Evolutionary conservation across 2,329 filamentous ascomycete species (phyloP).

Genomic region (Tolypocladium guangdongense): DNA sequence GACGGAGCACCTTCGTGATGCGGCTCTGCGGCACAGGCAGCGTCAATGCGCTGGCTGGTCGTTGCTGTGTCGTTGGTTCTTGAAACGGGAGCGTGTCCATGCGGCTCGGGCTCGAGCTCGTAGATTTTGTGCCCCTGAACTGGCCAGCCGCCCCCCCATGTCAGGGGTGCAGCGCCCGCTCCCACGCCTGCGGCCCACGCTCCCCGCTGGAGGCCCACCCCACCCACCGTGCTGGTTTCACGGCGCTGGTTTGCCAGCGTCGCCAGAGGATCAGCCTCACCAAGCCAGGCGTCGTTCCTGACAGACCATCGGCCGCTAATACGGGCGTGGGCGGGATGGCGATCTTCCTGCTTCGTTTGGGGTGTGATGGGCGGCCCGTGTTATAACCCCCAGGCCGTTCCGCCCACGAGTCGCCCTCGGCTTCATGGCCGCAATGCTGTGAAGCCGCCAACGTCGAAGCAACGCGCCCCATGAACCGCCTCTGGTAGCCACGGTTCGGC

Average conservation of each 20-base stretch:
- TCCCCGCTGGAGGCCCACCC: too few relatives aligned
- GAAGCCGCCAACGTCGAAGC: not conserved
- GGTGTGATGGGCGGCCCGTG: not conserved
- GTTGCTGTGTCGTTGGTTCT: not conserved
- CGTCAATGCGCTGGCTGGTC: too few relatives aligned
- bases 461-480: not conserved
- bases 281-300: not conserved
- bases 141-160: not conserved
- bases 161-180: too few relatives aligned
- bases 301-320: not conserved
- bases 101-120: too few relatives aligned
- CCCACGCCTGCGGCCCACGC: too few relatives aligned
- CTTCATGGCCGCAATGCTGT: not conserved
- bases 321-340: not conserved
- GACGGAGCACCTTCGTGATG: too few relatives aligned
- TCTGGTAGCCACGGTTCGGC: not conserved
- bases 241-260: slow-evolving; percentile 1
- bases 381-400: not conserved
- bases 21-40: not conserved
- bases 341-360: not conserved
- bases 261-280: not conserved
- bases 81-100: not conserved
- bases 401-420: not conserved
- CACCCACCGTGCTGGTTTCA: slow-evolving; percentile 5
- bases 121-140: not conserved